Evolutionary conservation across 331 rosid species (phyloP).

Genomic region (Quercus phellos): DNA sequence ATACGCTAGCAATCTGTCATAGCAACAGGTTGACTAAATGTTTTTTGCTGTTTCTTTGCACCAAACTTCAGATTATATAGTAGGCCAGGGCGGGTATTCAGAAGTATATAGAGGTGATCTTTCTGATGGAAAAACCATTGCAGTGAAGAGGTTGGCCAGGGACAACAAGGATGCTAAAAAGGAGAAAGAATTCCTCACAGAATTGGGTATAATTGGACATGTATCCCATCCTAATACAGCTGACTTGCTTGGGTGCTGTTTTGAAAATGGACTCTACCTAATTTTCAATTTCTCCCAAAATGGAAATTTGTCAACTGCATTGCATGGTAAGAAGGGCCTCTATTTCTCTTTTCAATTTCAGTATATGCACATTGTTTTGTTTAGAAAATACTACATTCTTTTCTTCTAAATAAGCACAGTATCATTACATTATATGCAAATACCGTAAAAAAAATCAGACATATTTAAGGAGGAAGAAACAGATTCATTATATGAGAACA

Average conservation of each 20-base stretch:
- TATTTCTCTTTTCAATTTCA: not conserved
- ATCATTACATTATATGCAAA: too few relatives aligned
- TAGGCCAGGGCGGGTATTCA: slow-evolving; percentile 86
- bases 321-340: slow-evolving; percentile 51
- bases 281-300: slow-evolving; percentile 70
- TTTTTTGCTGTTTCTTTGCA: not conserved
- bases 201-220: slow-evolving; percentile 83
- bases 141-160: slow-evolving; percentile 82
- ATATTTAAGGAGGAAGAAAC: too few relatives aligned
- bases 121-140: slow-evolving; percentile 54
- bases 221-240: slow-evolving; percentile 86
- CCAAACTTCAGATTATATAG: slow-evolving; percentile 52
- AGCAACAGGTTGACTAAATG: not conserved
- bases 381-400: not conserved
- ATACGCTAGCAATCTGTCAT: not conserved
- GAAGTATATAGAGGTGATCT: slow-evolving; percentile 81
- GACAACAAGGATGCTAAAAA: slow-evolving; percentile 73
- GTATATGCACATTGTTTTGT: not conserved
- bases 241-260: slow-evolving; percentile 65
- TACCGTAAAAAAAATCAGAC: too few relatives aligned
- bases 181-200: slow-evolving; percentile 88
- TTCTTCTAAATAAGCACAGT: too few relatives aligned
- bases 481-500: too few relatives aligned
- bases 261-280: slow-evolving; percentile 81
- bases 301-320: slow-evolving; percentile 83